Evolutionary conservation across 768 basidiomycete genomes (phyloP).

Genomic region (Panaeolus papilionaceus): DNA sequence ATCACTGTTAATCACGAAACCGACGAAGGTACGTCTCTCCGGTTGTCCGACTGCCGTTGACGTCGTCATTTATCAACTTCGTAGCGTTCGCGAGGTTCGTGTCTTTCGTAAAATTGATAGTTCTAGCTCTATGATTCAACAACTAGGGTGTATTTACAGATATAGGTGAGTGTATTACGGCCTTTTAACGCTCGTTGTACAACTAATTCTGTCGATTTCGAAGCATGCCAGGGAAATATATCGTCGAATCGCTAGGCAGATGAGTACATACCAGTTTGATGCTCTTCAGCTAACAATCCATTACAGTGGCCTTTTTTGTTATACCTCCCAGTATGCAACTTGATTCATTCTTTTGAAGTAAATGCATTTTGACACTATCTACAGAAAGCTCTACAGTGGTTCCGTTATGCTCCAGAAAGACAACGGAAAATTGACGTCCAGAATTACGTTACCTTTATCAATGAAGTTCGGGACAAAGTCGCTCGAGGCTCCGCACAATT

Average conservation of each 20-base stretch:
- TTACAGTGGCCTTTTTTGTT: slow-evolving; percentile 27
- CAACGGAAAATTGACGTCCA: slow-evolving; percentile 32
- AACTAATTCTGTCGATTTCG: not conserved
- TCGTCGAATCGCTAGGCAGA: slow-evolving; percentile 28
- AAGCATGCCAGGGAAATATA: slow-evolving; percentile 28
- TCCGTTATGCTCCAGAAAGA: slow-evolving; percentile 32
- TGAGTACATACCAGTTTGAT: not conserved
- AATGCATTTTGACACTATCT: not conserved
- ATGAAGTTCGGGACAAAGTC: slow-evolving; percentile 32
- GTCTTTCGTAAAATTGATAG: not conserved
- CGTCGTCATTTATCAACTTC: not conserved
- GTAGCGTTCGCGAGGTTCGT: slow-evolving; percentile 18
- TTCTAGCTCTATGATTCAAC: not conserved
- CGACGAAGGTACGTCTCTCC: slow-evolving; percentile 28
- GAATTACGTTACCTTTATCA: slow-evolving; percentile 31
- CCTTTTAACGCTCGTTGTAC: not conserved
- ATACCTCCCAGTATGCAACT: slow-evolving; percentile 20
- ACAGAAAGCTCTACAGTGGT: slow-evolving; percentile 39
- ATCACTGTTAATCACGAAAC: slow-evolving; percentile 30
- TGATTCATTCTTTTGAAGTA: not conserved
- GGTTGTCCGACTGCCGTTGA: slow-evolving; percentile 9
- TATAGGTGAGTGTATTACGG: slow-evolving; percentile 3
- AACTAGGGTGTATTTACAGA: not conserved
- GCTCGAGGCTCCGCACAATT: slow-evolving; percentile 30
- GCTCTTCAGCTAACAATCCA: not conserved